phyloP scores from a whole-genome alignment of 2,329 filamentous ascomycete genomes.

The Botrytis deweyae region DNA sequence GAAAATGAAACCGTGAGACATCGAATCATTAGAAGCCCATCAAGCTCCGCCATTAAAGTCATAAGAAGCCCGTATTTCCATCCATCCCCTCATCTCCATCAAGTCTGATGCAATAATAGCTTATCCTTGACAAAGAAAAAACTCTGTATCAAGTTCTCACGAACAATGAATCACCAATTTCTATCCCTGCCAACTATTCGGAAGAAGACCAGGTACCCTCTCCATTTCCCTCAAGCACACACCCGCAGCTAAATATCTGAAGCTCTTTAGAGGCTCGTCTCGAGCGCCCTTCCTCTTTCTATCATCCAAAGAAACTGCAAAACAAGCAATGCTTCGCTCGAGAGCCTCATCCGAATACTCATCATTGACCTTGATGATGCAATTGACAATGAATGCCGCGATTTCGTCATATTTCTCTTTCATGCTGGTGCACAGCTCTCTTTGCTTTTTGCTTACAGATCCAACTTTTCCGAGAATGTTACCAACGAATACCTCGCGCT shows the following conservation, averaged over 20 bases:
- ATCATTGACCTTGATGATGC: conserved; percentile 45
- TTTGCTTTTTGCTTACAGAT: conserved; percentile 41
- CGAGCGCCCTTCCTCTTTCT: conserved; percentile 30
- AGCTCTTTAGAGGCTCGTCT: conserved; percentile 47
- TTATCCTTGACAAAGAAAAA: neutral
- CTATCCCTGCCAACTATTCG: conserved; percentile 5
- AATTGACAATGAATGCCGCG: conserved; percentile 43
- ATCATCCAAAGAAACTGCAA: conserved; percentile 45
- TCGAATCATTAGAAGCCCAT: neutral
- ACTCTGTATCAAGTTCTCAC: neutral
- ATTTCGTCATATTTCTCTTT: conserved; percentile 46
- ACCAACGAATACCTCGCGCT: conserved; percentile 57
- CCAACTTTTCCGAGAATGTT: conserved; percentile 54
- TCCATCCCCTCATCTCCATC: neutral
- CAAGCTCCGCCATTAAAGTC: neutral
- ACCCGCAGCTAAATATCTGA: conserved; percentile 52
- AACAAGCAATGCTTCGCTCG: conserved; percentile 51
- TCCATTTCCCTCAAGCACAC: conserved; percentile 52
- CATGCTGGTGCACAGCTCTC: conserved; percentile 45
- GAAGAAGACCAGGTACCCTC: conserved; percentile 20
- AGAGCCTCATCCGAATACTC: conserved; percentile 44
- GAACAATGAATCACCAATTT: neutral
- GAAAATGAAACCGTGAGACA: neutral
- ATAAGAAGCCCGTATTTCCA: too few relatives aligned
- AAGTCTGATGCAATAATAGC: neutral